Percentiles rank a stretch among this genome's conserved stretches.
phyloP scores from a whole-genome alignment of 192 early-diverging fungal species.

The Mortierella claussenii region DNA sequence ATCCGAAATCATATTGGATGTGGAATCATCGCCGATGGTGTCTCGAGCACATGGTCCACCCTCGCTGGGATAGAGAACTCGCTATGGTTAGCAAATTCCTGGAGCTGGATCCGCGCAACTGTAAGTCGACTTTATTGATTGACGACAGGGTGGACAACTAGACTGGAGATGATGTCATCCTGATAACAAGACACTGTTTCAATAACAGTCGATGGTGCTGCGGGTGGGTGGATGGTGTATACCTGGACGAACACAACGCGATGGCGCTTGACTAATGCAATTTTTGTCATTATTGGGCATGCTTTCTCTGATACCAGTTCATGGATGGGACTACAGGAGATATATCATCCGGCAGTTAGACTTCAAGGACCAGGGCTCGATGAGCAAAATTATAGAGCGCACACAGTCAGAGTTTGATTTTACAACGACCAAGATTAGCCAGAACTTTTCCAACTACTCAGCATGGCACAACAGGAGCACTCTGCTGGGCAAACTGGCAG shows the following conservation, averaged over 20 bases:
- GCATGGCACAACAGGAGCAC: constrained; percentile 99
- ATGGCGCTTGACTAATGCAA: too few relatives aligned
- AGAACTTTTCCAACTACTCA: constrained; percentile 96
- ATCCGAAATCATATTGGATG: constrained; percentile 98
- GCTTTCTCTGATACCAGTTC: too few relatives aligned
- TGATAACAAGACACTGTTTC: too few relatives aligned
- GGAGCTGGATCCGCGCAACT: constrained; percentile 92
- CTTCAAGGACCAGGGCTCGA: constrained; percentile 21
- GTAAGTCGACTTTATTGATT: too few relatives aligned
- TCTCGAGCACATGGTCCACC: constrained; percentile 77
- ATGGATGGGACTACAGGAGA: constrained; percentile 98
- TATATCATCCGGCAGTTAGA: constrained; percentile 73
- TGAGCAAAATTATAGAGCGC: constrained; percentile 48
- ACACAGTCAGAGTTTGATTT: constrained; percentile 83
- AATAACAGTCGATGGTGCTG: too few relatives aligned
- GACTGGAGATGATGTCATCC: constrained; percentile 46
- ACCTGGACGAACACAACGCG: too few relatives aligned
- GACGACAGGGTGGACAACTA: too few relatives aligned
- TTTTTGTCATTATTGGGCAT: too few relatives aligned
- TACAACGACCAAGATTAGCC: constrained; percentile 89
- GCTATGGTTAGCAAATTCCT: constrained; percentile 81
- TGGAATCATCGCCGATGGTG: constrained; percentile 98
- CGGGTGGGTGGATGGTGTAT: too few relatives aligned
- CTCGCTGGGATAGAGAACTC: constrained; percentile 86
- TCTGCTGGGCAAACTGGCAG: constrained; percentile 68